Base-by-base conservation (phyloP, 225 moss, liverwort and hornwort species). In the Neckera pumila region DNA sequence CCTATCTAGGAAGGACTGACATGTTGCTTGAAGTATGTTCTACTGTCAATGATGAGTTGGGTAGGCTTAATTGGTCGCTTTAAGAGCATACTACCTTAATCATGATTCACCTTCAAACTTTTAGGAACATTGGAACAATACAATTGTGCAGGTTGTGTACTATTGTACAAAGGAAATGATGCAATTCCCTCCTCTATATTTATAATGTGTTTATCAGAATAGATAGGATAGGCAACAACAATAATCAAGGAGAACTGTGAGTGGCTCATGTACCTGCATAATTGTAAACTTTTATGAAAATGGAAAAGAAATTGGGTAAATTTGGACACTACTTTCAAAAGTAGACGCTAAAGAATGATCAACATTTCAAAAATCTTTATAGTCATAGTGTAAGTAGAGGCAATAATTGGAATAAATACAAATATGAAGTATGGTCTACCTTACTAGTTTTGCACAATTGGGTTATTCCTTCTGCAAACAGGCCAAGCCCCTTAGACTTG, bases 361-460 rank as follows among this genome's bases (percentile, higher is more conserved):
- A 66, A n/a, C 11, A n/a, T 20, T 66, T 66, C 6, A 11, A 20
- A 10, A 65, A 1, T 1, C 4, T 64, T 64, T 64, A 0, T 65
- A 65, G 7, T 65, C 5, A 3, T 18, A 65, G 11, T 36, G 10
- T 67, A n/a, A 21, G 1, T 21, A 12, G 21, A 67, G 12, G n/a
- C 21, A 67, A 21, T n/a, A n/a, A 21, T n/a, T 67, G n/a, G 21
- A 6, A 2, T 21, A 17, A 21, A n/a, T n/a, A 12, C 11, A 21
- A n/a, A n/a, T 38, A 38, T 38, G 1, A 8, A 23, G 23, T 23
- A 38, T 23, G 23, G 38, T 69, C 7, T 38, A 69, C 4, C 13
- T 1, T 1, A 69, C 0, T 0, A 0, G 4, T 23, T 23, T 4
- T 69, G 1, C 4, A 1, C 0, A 0, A 69, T 38, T 38, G 22